Evolutionary conservation across 495 filamentous ascomycete genomes (phyloP).

Genomic region (Chaetomium tenue): DNA sequence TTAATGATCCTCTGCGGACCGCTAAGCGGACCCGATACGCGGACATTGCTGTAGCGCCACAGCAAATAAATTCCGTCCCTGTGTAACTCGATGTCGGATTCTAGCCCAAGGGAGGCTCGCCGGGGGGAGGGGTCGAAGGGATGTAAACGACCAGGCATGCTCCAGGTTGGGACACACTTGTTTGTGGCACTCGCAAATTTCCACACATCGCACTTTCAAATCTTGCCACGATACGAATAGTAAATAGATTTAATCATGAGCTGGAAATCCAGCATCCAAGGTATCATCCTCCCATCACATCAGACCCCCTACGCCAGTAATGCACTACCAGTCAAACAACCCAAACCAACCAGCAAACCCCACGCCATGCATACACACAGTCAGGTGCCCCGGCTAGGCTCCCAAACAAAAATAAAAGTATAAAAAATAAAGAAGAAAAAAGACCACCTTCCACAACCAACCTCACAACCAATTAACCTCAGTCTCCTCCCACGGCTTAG

Average conservation of each 20-base stretch:
- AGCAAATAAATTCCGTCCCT: background rate
- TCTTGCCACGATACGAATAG: too few relatives aligned
- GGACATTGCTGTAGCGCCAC: background rate
- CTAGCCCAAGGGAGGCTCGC: background rate
- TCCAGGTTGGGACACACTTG: too few relatives aligned
- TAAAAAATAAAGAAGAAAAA: background rate
- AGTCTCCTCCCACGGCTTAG: constrained; percentile 45
- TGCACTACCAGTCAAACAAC: too few relatives aligned
- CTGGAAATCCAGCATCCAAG: too few relatives aligned
- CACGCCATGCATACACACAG: too few relatives aligned
- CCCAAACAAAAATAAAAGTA: background rate
- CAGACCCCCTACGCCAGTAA: too few relatives aligned
- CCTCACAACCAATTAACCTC: constrained; percentile 34
- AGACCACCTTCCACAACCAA: background rate
- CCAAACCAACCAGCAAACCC: too few relatives aligned
- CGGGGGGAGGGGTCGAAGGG: background rate
- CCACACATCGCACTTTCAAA: too few relatives aligned
- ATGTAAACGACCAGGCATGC: background rate
- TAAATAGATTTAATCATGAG: too few relatives aligned
- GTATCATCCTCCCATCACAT: too few relatives aligned
- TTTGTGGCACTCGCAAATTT: too few relatives aligned
- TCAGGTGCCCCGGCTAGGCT: too few relatives aligned
- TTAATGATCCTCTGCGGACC: constrained; percentile 8
- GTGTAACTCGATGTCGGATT: background rate
- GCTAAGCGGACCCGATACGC: background rate